Percentiles rank a stretch among this genome's conserved stretches.
Evolutionary conservation across 331 rosid species (phyloP).

Genomic region (Quercus phellos): DNA sequence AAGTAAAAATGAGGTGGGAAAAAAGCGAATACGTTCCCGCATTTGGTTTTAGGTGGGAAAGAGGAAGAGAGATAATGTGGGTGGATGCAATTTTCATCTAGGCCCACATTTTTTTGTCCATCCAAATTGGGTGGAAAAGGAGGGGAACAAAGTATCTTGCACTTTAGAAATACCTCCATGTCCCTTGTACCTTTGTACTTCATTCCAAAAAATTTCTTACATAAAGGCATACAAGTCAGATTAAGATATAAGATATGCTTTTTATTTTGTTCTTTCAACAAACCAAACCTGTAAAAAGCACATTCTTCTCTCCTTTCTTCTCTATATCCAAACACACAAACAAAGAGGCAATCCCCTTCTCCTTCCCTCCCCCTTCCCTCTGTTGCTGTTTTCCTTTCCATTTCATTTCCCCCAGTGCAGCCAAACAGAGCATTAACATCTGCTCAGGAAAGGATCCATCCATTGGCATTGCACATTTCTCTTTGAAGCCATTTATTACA

Average conservation of each 20-base stretch:
- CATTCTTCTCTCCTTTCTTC: not conserved
- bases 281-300: not conserved
- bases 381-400: not conserved
- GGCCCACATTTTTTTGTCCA: not conserved
- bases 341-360: not conserved
- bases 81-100: not conserved
- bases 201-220: not conserved
- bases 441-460: not conserved
- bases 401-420: not conserved
- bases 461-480: not conserved
- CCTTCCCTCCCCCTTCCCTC: not conserved
- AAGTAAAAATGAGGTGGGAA: not conserved
- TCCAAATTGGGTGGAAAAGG: not conserved
- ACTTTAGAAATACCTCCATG: not conserved
- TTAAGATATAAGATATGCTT: not conserved
- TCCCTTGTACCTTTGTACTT: too few species aligned
- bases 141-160: not conserved
- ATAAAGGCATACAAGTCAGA: not conserved
- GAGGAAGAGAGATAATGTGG: not conserved
- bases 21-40: not conserved
- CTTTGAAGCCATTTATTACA: not conserved
- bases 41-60: not conserved
- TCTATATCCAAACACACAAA: not conserved
- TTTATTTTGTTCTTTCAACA: not conserved
- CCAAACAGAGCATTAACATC: not conserved